Conservation (phyloP, 805 yeast genomes). For the Barnettozyma pratensis region DNA sequence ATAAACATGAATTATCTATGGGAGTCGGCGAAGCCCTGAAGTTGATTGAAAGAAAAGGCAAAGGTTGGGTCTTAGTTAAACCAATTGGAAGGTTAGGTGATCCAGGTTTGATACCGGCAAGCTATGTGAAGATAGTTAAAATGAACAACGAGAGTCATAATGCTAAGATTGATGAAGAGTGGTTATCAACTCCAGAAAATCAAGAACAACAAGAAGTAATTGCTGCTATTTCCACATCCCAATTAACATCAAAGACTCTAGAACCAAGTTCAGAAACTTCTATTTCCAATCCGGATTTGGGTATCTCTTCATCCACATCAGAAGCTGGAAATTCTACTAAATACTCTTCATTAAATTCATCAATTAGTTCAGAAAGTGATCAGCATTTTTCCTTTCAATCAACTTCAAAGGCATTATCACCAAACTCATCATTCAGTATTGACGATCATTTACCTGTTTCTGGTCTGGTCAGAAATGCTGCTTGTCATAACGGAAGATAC, state of each 20-base stretch:
- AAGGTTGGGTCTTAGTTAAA: constrained; percentile 55
- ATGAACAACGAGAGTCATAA: constrained; percentile 26
- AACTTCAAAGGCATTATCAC: constrained; percentile 1
- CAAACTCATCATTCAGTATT: constrained; percentile 2
- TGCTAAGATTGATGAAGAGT: constrained; percentile 17
- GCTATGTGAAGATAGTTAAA: constrained; percentile 42
- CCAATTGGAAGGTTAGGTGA: constrained; percentile 41
- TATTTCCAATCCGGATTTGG: neutral
- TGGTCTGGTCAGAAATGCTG: constrained; percentile 36
- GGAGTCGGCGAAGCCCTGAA: constrained; percentile 49
- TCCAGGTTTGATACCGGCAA: constrained; percentile 50
- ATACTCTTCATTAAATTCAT: constrained; percentile 6
- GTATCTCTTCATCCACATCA: no score
- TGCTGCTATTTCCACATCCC: neutral
- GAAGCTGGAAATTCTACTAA: neutral
- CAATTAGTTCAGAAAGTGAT: constrained; percentile 7
- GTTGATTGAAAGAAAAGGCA: constrained; percentile 39
- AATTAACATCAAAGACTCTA: no score
- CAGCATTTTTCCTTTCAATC: constrained; percentile 13
- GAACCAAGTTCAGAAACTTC: neutral
- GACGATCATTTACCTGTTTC: constrained; percentile 26
- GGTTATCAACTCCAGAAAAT: constrained; percentile 14
- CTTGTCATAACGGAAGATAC: constrained; percentile 37
- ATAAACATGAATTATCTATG: constrained; percentile 38
- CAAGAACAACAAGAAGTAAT: neutral